Evolutionary conservation across 148 eudicot species (phyloP).

Genomic region (Vaccinium myrtillus): DNA sequence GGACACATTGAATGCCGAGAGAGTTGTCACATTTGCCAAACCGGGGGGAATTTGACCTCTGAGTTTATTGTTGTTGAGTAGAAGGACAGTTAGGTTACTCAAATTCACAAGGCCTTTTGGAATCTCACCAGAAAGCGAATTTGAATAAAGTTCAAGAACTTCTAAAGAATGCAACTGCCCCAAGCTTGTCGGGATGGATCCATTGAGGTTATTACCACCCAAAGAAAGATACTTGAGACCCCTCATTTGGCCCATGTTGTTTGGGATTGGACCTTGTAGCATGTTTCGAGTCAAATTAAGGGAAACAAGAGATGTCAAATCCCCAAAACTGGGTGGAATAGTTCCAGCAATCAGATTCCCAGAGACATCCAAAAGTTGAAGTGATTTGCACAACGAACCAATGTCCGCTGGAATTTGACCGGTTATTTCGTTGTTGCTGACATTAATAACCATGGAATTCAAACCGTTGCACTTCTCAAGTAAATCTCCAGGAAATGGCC

Average conservation of each 20-base stretch:
- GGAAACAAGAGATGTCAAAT: conserved; percentile 32
- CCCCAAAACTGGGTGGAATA: conserved; percentile 39
- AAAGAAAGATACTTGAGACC: conserved; percentile 37
- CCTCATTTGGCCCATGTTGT: conserved; percentile 30
- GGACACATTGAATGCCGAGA: conserved; percentile 39
- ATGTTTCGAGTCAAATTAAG: conserved; percentile 45
- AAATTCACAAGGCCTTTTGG: conserved; percentile 41
- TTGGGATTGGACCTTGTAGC: conserved; percentile 40
- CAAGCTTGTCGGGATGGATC: conserved; percentile 39
- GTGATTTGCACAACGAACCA: conserved; percentile 35
- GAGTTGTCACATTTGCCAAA: conserved; percentile 35
- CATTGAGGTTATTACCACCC: conserved; percentile 37
- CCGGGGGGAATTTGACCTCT: conserved; percentile 41
- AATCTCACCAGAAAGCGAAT: conserved; percentile 42
- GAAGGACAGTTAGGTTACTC: conserved; percentile 38
- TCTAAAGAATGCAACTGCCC: conserved; percentile 45
- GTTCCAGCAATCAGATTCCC: conserved; percentile 38
- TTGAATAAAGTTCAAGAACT: conserved; percentile 45
- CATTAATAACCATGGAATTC: conserved; percentile 37
- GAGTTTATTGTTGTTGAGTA: conserved; percentile 43
- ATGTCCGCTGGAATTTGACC: conserved; percentile 36
- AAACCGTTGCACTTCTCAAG: conserved; percentile 38
- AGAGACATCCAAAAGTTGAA: conserved; percentile 41
- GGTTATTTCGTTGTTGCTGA: conserved; percentile 34
- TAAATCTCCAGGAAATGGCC: conserved; percentile 36